Percentiles rank a stretch among this genome's conserved stretches.
Conservation (phyloP, 2,329 filamentous ascomycete genomes). For the Berkeleyomyces rouxiae region DNA sequence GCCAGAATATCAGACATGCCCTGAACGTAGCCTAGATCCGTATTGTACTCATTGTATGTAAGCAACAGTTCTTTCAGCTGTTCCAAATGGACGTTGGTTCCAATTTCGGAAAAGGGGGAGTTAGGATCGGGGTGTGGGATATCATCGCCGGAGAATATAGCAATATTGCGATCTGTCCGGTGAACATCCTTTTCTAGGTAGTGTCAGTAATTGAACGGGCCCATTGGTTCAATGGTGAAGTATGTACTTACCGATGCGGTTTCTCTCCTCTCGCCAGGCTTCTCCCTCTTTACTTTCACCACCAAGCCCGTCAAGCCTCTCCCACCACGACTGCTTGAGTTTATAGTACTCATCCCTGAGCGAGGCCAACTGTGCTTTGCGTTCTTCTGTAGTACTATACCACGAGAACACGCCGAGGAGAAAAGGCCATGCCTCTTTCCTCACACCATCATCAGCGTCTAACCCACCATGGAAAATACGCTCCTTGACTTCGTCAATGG, state of each 20-base stretch:
- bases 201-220: conserved; percentile 13
- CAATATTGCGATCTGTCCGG: conserved; percentile 82
- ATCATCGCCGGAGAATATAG: conserved; percentile 92
- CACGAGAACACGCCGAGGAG: conserved; percentile 82
- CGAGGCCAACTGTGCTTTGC: conserved; percentile 67
- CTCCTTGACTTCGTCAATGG: conserved; percentile 85
- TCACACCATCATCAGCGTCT: conserved; percentile 72
- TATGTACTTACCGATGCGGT: conserved; percentile 62
- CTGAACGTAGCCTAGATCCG: conserved; percentile 88
- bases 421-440: conserved; percentile 95
- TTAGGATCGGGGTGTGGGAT: conserved; percentile 92
- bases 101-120: conserved; percentile 80
- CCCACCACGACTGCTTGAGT: conserved; percentile 93
- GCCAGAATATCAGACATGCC: conserved; percentile 96
- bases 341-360: conserved; percentile 86
- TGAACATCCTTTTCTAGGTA: conserved; percentile 89
- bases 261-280: conserved; percentile 92
- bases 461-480: conserved; percentile 92
- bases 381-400: conserved; percentile 76
- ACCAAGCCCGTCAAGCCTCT: conserved; percentile 68
- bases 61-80: conserved; percentile 99
- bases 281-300: conserved; percentile 70
- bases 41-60: conserved; percentile 97
- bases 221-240: background rate
- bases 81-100: conserved; percentile 93